Base-by-base conservation (phyloP, 1,284 basidiomycete genomes). In the Leccinum pallidistipes region DNA sequence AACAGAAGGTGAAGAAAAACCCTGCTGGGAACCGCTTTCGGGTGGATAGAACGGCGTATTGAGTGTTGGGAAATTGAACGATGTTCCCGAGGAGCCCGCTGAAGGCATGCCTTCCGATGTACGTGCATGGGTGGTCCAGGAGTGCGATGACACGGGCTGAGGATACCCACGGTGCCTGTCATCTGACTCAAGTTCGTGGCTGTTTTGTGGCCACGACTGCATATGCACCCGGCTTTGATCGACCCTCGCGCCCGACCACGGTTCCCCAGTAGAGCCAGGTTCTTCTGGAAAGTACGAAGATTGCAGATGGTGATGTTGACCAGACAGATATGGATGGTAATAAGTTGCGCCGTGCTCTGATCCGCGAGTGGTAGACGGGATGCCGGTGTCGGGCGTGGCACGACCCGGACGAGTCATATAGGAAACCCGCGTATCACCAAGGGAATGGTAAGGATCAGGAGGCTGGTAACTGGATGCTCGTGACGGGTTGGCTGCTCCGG, bases 41-140 rank as follows among this genome's bases (percentile, higher is more conserved):
- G 66, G 59, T 60, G 83, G 79, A 73, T 76, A 80, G 71, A 81
- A 84, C 6, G 82, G 76, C 21, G 82, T 77, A 63, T 64, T 79
- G 49, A 80, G 69, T 18, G 79, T 80, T 36, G 77, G 71, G 62
- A 80, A 74, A 45, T 59, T 16, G 64, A 66, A 74, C 45, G 69
- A 32, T n/a, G 67, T 18, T 21, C 65, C 71, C 55, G 69, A 65
- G 58, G 70, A 60, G 51, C 62, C 65, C 45, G 66, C 58, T 57
- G 65, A 64, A 57, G 64, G 53, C 55, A 71, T 64, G 55, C 59
- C 67, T 57, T 69, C 67, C 31, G 74, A 68, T 45, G 63, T 47
- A 21, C 59, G 27, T 47, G 70, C 38, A 52, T 45, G 61, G 38
- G 62, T 61, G 51, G 62, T 24, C 72, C 75, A 76, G 58, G 52